phyloP scores from a whole-genome alignment of 257 asterid species.

The Buddleja alternifolia region DNA sequence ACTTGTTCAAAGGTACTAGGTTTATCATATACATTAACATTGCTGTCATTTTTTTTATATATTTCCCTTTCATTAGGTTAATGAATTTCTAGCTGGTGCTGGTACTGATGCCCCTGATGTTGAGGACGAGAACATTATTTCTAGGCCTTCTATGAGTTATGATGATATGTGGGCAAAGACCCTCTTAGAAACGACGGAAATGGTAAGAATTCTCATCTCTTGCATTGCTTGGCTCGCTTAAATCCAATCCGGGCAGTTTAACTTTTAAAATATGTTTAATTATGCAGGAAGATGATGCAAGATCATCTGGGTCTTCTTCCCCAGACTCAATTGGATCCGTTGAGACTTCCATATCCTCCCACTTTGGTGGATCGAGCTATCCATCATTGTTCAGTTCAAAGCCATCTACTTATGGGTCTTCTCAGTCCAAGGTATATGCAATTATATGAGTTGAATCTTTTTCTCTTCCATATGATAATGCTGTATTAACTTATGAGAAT shows the following conservation, averaged over 20 bases:
- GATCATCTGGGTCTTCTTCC: constrained; percentile 96
- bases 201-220: constrained; percentile 41
- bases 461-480: constrained; percentile 19
- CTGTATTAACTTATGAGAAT: neutral
- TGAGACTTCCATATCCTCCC: constrained; percentile 97
- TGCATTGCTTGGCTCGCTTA: constrained; percentile 21
- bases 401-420: constrained; percentile 66
- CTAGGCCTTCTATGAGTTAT: constrained; percentile 94
- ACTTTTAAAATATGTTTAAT: neutral
- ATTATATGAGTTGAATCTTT: constrained; percentile 9
- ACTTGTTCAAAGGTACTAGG: neutral
- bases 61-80: constrained; percentile 55
- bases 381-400: constrained; percentile 98
- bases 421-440: constrained; percentile 72
- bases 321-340: constrained; percentile 96
- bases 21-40: neutral
- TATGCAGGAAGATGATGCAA: constrained; percentile 84
- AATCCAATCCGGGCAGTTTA: constrained; percentile 18
- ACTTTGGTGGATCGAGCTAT: constrained; percentile 96
- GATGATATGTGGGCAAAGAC: constrained; percentile 99
- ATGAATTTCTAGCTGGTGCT: constrained; percentile 98
- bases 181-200: constrained; percentile 84
- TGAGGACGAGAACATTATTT: constrained; percentile 85
- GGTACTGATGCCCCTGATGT: constrained; percentile 99
- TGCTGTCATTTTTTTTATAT: neutral